Base-by-base conservation (phyloP, 2,329 filamentous ascomycete genomes). In the Ilyonectria destructans region DNA sequence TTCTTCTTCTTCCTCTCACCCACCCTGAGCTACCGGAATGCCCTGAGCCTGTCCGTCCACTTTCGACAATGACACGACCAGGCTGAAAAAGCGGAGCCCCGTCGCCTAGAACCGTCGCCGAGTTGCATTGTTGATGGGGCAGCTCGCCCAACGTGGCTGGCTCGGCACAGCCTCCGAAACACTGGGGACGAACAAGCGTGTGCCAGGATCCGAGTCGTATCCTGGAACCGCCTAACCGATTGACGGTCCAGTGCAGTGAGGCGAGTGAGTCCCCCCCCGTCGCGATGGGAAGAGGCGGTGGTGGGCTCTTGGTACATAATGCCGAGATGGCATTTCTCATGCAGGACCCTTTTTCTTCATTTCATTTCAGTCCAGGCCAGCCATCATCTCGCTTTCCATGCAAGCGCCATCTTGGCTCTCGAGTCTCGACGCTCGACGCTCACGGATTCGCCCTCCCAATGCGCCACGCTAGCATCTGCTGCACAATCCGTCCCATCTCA, bases 151-250 rank as follows among this genome's bases (percentile, higher is more conserved):
- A 58, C 56, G 35, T 54, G 56, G 56, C 56, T 59, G 55, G 48
- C 26, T 58, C 55, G 56, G 55, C 19, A 59, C 58, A 52, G 46
- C 29, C 58, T 63, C 71, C 69, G 69, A 74, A 74, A 74, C 63
- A 52, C 69, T 62, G 65, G 48, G 55, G 67, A 67, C 54, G 61
- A 67, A 67, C 63, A 69, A 70, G 72, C 63, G 46, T 72, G 72
- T 15, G 54, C 48, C 33, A 31, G 51, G 49, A 29, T 29, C 26
- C 10, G 21, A 15, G 46, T 23, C 21, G 29, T n/a, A 35, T 17
- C 31, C 37, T 46, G 26, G 35, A 45, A 26, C 59, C 40, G n/a
- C 6, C n/a, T 46, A 60, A 21, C 58, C 58, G 58, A 60, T 23
- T 51, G 58, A 52, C n/a, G 48, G 58, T 43, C 40, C 40, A 43